These are phyloP conservation scores for Ophiognomonia clavigignenti-juglandacearum DNA, from an alignment of 2,329 filamentous ascomycete species.

Conservation along the genomic window DNA sequence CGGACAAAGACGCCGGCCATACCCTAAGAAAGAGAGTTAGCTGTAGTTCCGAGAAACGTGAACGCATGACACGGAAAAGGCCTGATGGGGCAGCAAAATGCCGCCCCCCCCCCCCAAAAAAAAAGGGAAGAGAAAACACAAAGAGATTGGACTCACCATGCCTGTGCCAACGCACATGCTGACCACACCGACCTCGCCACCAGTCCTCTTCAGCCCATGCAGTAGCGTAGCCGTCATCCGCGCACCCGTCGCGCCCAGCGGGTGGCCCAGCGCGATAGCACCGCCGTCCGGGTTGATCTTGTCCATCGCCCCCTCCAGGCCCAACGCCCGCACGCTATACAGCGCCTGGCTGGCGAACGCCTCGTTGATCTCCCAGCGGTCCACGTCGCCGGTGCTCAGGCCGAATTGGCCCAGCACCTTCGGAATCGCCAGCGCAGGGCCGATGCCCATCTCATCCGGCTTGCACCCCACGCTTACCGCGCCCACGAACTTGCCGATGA, in stretches of 20 bases:
- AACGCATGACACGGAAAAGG: too few species aligned
- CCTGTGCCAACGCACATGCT: constrained; percentile 87
- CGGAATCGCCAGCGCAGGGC: constrained; percentile 81
- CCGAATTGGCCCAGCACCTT: constrained; percentile 68
- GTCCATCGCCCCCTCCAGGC: constrained; percentile 57
- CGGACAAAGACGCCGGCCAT: constrained; percentile 53
- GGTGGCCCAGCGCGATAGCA: constrained; percentile 90
- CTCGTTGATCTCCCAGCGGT: constrained; percentile 93
- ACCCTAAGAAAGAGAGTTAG: constrained; percentile 32
- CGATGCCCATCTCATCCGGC: constrained; percentile 93
- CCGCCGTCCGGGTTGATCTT: constrained; percentile 89
- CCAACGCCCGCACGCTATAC: constrained; percentile 68
- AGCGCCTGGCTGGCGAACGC: constrained; percentile 63
- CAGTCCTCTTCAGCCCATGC: constrained; percentile 63
- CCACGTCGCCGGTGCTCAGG: constrained; percentile 63
- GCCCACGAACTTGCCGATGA: constrained; percentile 80
- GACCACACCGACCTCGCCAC: constrained; percentile 74
- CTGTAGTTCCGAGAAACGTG: too few species aligned
- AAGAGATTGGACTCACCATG: constrained; percentile 38
- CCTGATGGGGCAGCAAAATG: too few species aligned
- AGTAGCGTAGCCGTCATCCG: constrained; percentile 70
- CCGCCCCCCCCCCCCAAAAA: too few species aligned
- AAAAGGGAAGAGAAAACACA: not conserved
- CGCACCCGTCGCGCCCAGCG: constrained; percentile 82
- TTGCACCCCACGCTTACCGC: constrained; percentile 71